phyloP scores from a whole-genome alignment of 805 yeast species.

The Metschnikowia lochheadii region DNA sequence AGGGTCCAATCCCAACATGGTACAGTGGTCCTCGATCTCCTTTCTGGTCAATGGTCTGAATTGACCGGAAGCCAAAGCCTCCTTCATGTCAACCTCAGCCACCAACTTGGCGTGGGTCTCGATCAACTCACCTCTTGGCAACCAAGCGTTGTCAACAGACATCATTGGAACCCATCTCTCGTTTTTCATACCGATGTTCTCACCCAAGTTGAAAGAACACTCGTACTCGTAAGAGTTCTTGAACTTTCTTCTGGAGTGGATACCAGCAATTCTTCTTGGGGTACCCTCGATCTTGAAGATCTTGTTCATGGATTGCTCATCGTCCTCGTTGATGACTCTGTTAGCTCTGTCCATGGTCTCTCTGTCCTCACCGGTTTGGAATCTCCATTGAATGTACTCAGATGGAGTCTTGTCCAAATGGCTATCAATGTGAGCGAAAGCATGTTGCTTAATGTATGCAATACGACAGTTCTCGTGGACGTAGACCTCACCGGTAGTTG shows the following conservation, averaged over 20 bases:
- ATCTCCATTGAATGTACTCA: constrained; percentile 99
- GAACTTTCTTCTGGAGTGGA: constrained; percentile 98
- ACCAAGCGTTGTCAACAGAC: constrained; percentile 99
- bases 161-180: constrained; percentile 99
- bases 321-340: constrained; percentile 95
- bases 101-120: constrained; percentile 95
- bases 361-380: constrained; percentile 99
- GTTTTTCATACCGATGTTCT: constrained; percentile 96
- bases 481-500: constrained; percentile 98
- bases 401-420: constrained; percentile 99
- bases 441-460: constrained; percentile 99
- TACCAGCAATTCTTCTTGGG: constrained; percentile 93
- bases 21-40: constrained; percentile 98
- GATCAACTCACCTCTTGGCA: constrained; percentile 98
- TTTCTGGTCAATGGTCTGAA: constrained; percentile 99
- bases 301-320: constrained; percentile 98
- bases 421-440: constrained; percentile 98
- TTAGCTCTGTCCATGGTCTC: constrained; percentile 99
- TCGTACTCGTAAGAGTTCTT: constrained; percentile 99
- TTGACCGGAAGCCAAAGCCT: constrained; percentile 99
- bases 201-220: constrained; percentile 96
- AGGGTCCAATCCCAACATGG: constrained; percentile 96
- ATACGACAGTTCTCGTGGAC: constrained; percentile 99
- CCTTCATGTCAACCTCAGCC: constrained; percentile 99
- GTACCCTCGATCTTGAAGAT: constrained; percentile 98